A percentile compares a stretch with the other conserved stretches of the same genome.
Evolutionary conservation across 176 grass and related monocot genomes (phyloP).

Genomic region (Zizania latifolia): DNA sequence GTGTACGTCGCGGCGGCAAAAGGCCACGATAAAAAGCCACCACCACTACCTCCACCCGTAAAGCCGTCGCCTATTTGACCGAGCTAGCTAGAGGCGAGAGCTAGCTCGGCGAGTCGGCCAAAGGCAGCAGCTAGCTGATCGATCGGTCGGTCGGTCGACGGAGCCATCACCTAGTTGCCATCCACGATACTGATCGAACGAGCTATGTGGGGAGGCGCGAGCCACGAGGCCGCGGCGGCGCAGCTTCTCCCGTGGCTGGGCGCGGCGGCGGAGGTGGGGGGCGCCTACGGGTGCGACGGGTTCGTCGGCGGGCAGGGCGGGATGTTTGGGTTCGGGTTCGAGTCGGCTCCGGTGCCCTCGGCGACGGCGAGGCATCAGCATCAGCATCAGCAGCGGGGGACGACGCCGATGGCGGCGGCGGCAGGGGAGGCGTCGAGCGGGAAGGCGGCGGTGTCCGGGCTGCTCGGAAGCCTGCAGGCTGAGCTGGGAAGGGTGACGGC

Average conservation of each 20-base stretch:
- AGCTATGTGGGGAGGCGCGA: slow-evolving; percentile 62
- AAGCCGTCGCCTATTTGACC: slow-evolving; percentile 58
- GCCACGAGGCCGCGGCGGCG: slow-evolving; percentile 44
- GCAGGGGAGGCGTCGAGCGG: too few species aligned
- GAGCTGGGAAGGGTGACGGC: too few species aligned
- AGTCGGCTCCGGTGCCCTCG: too few species aligned
- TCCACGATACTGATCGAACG: not conserved
- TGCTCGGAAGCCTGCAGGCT: too few species aligned
- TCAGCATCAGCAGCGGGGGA: too few species aligned
- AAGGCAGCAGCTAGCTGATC: not conserved
- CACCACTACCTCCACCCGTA: not conserved
- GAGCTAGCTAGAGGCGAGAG: slow-evolving; percentile 6
- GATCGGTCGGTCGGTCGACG: slow-evolving; percentile 24
- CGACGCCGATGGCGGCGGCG: too few species aligned
- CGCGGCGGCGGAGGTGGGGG: not conserved
- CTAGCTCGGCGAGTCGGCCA: not conserved
- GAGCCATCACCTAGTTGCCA: too few species aligned
- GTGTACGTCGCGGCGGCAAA: slow-evolving; percentile 32
- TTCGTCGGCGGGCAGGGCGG: too few species aligned
- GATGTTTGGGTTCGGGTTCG: too few species aligned
- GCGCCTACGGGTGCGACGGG: too few species aligned
- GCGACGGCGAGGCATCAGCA: too few species aligned
- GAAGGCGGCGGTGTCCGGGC: too few species aligned
- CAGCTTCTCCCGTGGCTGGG: slow-evolving; percentile 54
- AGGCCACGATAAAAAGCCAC: slow-evolving; percentile 44